Conservation (phyloP, 495 filamentous ascomycete species). For the Barbatosphaeria neglecta region DNA sequence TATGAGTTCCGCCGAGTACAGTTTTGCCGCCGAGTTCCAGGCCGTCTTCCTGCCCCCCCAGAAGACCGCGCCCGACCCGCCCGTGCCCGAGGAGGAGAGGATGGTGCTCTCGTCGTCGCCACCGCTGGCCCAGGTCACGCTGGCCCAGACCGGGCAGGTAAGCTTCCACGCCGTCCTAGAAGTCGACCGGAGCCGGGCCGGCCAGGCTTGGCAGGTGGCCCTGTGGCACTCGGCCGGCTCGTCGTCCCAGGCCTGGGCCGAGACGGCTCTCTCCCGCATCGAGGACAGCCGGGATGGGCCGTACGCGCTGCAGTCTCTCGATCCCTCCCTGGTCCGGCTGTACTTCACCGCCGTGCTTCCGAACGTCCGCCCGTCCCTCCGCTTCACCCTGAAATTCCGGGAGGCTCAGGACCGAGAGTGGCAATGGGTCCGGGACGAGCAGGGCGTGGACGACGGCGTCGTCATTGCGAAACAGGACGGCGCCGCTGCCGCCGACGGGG, state of each 20-base stretch:
- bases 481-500: constrained; percentile 6
- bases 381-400: constrained; percentile 71
- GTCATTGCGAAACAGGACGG: constrained; percentile 48
- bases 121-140: constrained; percentile 57
- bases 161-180: constrained; percentile 63
- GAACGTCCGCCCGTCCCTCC: constrained; percentile 29
- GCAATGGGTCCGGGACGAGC: constrained; percentile 65
- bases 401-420: constrained; percentile 41
- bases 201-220: constrained; percentile 57
- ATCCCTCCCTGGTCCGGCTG: constrained; percentile 23
- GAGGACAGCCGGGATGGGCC: constrained; percentile 24
- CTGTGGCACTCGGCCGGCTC: constrained; percentile 59
- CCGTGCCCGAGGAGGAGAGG: constrained; percentile 11
- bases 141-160: constrained; percentile 38
- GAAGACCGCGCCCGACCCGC: constrained; percentile 2
- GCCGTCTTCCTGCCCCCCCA: constrained; percentile 10
- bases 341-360: constrained; percentile 33
- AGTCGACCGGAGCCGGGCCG: constrained; percentile 39
- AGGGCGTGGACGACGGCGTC: constrained; percentile 48
- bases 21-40: constrained; percentile 9
- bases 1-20: not conserved
- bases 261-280: constrained; percentile 26
- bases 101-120: constrained; percentile 41
- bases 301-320: constrained; percentile 21
- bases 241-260: constrained; percentile 34